Evolutionary conservation across 2,329 filamentous ascomycete genomes (phyloP), one percentile per base, ranked within the genome.

Genomic region (Colletotrichum sp.): DNA sequence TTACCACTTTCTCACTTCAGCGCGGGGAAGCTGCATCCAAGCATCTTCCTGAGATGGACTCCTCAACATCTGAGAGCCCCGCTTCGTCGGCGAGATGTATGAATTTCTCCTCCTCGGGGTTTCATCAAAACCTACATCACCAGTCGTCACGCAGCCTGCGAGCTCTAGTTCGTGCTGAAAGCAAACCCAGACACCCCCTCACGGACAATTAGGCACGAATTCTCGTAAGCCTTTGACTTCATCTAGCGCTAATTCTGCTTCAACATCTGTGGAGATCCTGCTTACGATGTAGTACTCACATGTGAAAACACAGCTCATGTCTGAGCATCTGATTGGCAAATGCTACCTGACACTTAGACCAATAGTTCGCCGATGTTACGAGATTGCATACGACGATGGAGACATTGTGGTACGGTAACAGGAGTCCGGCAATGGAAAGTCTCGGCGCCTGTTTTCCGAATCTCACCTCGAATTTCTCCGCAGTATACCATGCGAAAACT

Each of bases 81-180:
- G 38, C 51, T 38, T 51, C 51, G 51, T 33, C 34, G 62, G 29
- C 18, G 13, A 29, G 29, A 36, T 62, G 55, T 36, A 38, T 33
- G 21, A 66, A 34, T 66, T 21, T 47, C 55, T 66, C 34, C 67
- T 34, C 51, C 29, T 66, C 68, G 62, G 33, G 54, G 72, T 73
- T 73, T 73, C 62, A 67, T 57, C 55, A 34, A 73, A 73, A 73
- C 72, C 43, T 71, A 73, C 62, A 34, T 55, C 29, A 43, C 57
- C 29, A 24, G 38, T 21, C 21, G 27, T 18, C 27, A 3, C 16
- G 34, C 61, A 11, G 36, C 27, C 29, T n/a, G 9, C 31, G 24
- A 13, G 43, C 31, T 63, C 55, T 24, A 43, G 55, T 27, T 51
- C 57, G 34, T 58, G 62, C 68, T 72, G 33, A 29, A 24, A 47